Conservation (phyloP, 23 red algal genomes). For the Agarophyton chilense region DNA sequence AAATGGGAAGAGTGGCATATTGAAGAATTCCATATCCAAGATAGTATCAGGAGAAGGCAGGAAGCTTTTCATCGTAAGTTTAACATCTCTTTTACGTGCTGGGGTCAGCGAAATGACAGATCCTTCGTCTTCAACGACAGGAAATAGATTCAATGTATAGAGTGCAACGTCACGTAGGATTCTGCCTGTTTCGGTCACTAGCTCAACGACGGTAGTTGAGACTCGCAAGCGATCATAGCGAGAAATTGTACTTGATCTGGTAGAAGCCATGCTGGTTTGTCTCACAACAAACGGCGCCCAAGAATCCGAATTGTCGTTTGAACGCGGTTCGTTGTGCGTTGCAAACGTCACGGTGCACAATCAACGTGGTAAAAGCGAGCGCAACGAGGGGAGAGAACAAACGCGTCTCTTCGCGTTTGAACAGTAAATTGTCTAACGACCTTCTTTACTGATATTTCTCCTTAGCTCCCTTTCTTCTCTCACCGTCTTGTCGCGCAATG, state of each 20-base stretch:
- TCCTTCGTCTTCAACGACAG: neutral
- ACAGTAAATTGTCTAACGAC: too few species aligned
- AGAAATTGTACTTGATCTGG: neutral
- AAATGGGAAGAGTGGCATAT: neutral
- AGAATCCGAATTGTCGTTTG: constrained; percentile 8
- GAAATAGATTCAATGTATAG: neutral
- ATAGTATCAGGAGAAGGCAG: neutral
- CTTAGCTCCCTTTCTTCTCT: too few species aligned
- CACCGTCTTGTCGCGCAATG: too few species aligned
- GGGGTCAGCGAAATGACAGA: neutral
- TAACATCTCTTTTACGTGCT: neutral
- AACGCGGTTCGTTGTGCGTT: constrained; percentile 14
- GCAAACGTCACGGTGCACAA: neutral
- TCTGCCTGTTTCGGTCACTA: neutral
- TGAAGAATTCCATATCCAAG: neutral
- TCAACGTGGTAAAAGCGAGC: neutral
- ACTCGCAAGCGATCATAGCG: neutral
- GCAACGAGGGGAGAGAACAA: neutral
- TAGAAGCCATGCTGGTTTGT: neutral
- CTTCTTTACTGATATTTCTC: neutral
- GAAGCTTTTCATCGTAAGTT: neutral
- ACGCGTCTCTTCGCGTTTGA: too few species aligned
- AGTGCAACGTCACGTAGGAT: neutral
- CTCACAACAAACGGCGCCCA: neutral
- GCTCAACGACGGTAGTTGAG: neutral